Conservation (phyloP, 106 monocot genomes). For the Triglochin maritima region DNA sequence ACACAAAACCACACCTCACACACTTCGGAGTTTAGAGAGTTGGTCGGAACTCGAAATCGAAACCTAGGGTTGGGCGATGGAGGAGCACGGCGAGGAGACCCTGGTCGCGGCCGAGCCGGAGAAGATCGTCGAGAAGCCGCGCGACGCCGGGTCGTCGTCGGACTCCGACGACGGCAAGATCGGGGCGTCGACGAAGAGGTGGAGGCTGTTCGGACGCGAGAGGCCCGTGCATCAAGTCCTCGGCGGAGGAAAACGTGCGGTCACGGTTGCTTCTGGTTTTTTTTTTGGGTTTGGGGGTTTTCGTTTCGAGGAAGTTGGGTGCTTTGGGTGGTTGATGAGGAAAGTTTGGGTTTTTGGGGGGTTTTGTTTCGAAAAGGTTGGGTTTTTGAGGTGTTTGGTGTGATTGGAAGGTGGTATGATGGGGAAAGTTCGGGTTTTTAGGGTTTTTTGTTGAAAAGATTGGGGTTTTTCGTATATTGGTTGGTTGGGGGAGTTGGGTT, state of each 20-base stretch:
- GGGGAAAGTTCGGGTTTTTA: no score
- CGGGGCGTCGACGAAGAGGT: conserved; percentile 2
- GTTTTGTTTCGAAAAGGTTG: background rate
- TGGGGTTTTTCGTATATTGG: no score
- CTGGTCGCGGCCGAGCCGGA: conserved; percentile 1
- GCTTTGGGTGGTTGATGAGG: background rate
- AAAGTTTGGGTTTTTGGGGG: background rate
- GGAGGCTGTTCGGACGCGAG: conserved; percentile 33
- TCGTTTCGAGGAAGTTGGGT: background rate
- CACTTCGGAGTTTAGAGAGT: background rate
- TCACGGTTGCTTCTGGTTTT: background rate
- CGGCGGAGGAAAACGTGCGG: conserved; percentile 44
- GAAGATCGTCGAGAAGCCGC: conserved; percentile 10
- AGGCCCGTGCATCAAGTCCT: conserved; percentile 27
- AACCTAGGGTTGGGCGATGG: conserved; percentile 1
- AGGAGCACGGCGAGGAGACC: background rate
- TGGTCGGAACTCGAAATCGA: background rate
- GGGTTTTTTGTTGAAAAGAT: no score
- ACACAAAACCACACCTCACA: background rate
- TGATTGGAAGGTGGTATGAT: no score
- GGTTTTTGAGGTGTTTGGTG: no score
- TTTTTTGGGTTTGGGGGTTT: background rate
- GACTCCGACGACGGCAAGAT: conserved; percentile 33
- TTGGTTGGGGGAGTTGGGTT: no score
- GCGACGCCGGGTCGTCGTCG: conserved; percentile 10